Percentiles rank a stretch among this genome's conserved stretches.
Evolutionary conservation across 805 yeast genomes (phyloP).

Genomic region (Grigorovia humatica): DNA sequence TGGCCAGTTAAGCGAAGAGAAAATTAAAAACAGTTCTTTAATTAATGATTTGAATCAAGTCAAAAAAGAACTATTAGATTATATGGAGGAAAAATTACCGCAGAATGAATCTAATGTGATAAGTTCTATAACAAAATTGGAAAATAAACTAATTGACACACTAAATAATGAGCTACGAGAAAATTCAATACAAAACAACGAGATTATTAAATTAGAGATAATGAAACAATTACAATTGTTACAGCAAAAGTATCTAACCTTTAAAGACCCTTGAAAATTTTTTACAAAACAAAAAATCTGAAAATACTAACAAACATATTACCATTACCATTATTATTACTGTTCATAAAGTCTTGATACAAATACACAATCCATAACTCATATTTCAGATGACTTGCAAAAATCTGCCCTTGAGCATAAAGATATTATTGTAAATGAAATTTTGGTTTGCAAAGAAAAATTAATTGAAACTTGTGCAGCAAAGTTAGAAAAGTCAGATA

Average conservation of each 20-base stretch:
- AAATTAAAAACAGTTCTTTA: conserved; percentile 26
- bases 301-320: neutral
- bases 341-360: neutral
- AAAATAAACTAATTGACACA: neutral
- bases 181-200: neutral
- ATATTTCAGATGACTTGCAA: neutral
- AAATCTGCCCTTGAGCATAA: neutral
- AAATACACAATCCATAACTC: neutral
- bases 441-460: neutral
- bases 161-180: neutral
- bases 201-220: neutral
- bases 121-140: neutral
- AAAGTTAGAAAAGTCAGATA: no score
- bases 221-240: neutral
- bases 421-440: neutral
- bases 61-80: conserved; percentile 3
- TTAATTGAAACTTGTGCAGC: neutral
- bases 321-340: neutral
- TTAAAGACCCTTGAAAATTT: neutral
- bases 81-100: neutral
- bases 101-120: neutral
- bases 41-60: conserved; percentile 12
- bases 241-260: neutral
- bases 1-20: conserved; percentile 39
- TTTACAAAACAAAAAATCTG: no score